phyloP scores from a whole-genome alignment of 2,329 filamentous ascomycete species.

The Cryphonectria parasitica region DNA sequence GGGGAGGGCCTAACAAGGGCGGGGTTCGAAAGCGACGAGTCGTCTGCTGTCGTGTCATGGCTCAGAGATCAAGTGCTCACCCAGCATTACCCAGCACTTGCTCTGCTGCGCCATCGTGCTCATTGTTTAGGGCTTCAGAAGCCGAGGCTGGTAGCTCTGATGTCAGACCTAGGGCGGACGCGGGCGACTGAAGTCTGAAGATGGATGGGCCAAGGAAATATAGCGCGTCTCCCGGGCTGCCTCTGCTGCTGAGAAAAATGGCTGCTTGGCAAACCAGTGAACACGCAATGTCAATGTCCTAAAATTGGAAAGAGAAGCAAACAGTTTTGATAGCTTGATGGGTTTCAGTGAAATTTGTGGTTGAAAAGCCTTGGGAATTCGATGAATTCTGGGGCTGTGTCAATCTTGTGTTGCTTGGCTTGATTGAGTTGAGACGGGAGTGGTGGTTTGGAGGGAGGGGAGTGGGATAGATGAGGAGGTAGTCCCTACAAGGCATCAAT shows the following conservation, averaged over 20 bases:
- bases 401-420: neutral
- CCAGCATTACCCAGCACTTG: slow-evolving; percentile 27
- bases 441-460: neutral
- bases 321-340: neutral
- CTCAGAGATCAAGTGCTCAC: slow-evolving; percentile 16
- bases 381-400: neutral
- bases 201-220: neutral
- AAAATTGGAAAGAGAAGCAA: neutral
- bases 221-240: neutral
- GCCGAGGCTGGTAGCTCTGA: slow-evolving; percentile 19
- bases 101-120: slow-evolving; percentile 20
- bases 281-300: neutral
- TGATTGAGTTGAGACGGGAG: neutral
- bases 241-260: neutral
- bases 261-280: neutral
- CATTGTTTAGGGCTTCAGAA: slow-evolving; percentile 9
- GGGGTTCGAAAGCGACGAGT: slow-evolving; percentile 4
- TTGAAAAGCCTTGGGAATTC: neutral
- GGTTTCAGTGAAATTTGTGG: neutral
- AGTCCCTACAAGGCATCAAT: slow-evolving; percentile 19
- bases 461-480: neutral
- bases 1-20: neutral
- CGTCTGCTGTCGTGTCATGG: slow-evolving; percentile 5
- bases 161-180: slow-evolving; percentile 22
- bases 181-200: neutral